phyloP scores from a whole-genome alignment of 257 asterid genomes.

The Cruciata laevipes region DNA sequence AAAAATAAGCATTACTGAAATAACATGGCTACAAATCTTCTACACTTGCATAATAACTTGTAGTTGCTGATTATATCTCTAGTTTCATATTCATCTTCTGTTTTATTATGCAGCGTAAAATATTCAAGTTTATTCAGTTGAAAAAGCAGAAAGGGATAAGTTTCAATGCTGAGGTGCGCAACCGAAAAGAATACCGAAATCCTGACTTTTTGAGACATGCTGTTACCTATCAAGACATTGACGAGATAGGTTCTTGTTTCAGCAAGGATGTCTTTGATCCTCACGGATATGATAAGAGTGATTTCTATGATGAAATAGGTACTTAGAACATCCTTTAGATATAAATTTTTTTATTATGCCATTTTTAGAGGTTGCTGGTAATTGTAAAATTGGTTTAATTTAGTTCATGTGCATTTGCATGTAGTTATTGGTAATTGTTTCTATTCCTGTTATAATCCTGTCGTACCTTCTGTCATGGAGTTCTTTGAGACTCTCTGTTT shows the following conservation, averaged over 20 bases:
- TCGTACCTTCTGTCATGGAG: not conserved
- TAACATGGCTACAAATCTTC: too few species aligned
- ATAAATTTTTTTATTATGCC: not conserved
- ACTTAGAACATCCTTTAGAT: conserved; percentile 12
- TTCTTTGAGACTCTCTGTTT: too few species aligned
- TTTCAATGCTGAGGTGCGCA: conserved; percentile 92
- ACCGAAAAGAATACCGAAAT: conserved; percentile 77
- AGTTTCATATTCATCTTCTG: not conserved
- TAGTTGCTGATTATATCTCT: not conserved
- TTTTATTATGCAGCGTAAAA: conserved; percentile 14
- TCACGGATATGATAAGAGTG: conserved; percentile 87
- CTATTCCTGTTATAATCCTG: not conserved
- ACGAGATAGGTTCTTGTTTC: conserved; percentile 95
- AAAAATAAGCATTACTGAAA: too few species aligned
- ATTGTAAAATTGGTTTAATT: not conserved
- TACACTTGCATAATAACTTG: too few species aligned
- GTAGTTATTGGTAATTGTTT: not conserved
- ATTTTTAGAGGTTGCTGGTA: not conserved
- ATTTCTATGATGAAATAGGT: conserved; percentile 95
- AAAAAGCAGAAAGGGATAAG: conserved; percentile 72
- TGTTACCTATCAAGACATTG: conserved; percentile 89
- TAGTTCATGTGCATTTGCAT: not conserved
- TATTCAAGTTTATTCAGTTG: conserved; percentile 55
- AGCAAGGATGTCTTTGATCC: conserved; percentile 91
- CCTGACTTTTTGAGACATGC: conserved; percentile 96